Percentiles rank a stretch among this genome's conserved stretches.
phyloP scores from a whole-genome alignment of 2,329 filamentous ascomycete species.

The Salinomyces thailandicus region DNA sequence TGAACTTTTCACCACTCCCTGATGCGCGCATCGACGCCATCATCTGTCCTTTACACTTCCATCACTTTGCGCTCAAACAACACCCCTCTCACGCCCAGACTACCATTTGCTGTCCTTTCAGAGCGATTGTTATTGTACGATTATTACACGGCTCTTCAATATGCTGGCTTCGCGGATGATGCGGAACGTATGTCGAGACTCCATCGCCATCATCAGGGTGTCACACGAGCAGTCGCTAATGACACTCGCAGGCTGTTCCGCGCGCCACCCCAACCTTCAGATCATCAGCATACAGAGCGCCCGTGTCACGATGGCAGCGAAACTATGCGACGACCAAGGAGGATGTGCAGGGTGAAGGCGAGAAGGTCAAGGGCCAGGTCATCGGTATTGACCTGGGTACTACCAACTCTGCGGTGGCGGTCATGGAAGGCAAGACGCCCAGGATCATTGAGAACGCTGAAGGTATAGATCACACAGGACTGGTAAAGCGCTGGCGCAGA shows the following conservation, averaged over 20 bases:
- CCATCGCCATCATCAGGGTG: slow-evolving; percentile 5
- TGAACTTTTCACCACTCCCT: slow-evolving; percentile 2
- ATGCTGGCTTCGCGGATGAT: slow-evolving; percentile 28
- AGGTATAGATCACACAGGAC: slow-evolving; percentile 46
- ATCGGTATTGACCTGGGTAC: slow-evolving; percentile 98
- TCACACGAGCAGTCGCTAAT: slow-evolving; percentile 22
- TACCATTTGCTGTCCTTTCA: slow-evolving; percentile 2
- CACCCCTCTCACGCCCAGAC: neutral
- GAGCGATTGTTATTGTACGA: neutral
- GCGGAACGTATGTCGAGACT: slow-evolving; percentile 24
- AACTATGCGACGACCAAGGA: slow-evolving; percentile 48
- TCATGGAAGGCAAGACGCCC: slow-evolving; percentile 94
- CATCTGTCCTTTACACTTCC: too few species aligned
- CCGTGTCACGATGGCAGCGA: slow-evolving; percentile 60
- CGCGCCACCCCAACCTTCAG: slow-evolving; percentile 27
- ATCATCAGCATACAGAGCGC: slow-evolving; percentile 45
- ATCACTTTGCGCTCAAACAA: slow-evolving; percentile 2
- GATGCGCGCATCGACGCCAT: slow-evolving; percentile 2
- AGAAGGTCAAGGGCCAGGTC: slow-evolving; percentile 75
- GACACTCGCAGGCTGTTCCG: slow-evolving; percentile 20
- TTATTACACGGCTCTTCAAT: slow-evolving; percentile 6
- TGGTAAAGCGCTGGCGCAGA: slow-evolving; percentile 9
- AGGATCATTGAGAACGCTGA: slow-evolving; percentile 98
- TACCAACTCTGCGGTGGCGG: slow-evolving; percentile 92
- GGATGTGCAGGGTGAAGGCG: slow-evolving; percentile 41